phyloP scores from a whole-genome alignment of 176 grass and related monocot species.

The Ensete glaucum region DNA sequence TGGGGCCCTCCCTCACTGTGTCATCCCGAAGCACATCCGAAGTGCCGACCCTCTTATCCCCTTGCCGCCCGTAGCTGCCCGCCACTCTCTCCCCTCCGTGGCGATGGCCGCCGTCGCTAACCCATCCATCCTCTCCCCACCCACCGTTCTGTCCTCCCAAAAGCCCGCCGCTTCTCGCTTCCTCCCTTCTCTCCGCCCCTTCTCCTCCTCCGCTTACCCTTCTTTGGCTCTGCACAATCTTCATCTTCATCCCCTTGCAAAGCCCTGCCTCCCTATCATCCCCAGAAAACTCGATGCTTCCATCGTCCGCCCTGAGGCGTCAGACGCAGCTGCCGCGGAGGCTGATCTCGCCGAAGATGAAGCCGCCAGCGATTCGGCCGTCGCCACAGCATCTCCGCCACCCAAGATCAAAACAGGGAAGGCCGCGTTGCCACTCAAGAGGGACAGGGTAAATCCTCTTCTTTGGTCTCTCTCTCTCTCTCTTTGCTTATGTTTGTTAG shows the following conservation, averaged over 20 bases:
- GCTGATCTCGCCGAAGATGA: slow-evolving; percentile 28
- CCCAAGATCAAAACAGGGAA: slow-evolving; percentile 72
- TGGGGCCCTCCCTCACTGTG: no score
- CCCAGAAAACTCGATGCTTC: slow-evolving; percentile 27
- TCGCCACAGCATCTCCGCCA: slow-evolving; percentile 30
- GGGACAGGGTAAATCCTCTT: slow-evolving; percentile 54
- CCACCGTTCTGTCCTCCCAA: neutral
- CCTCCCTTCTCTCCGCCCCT: slow-evolving; percentile 22
- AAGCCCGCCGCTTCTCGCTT: slow-evolving; percentile 23
- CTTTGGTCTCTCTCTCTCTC: neutral
- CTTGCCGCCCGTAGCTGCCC: slow-evolving; percentile 28
- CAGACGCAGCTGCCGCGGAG: slow-evolving; percentile 41
- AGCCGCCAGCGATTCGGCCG: slow-evolving; percentile 23
- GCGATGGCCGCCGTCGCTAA: neutral
- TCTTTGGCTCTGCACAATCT: slow-evolving; percentile 18
- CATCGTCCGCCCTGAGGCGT: slow-evolving; percentile 30
- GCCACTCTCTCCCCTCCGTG: slow-evolving; percentile 10
- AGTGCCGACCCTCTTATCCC: slow-evolving; percentile 8
- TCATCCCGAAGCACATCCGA: neutral
- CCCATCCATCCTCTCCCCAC: neutral
- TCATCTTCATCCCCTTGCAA: slow-evolving; percentile 20
- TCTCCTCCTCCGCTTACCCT: slow-evolving; percentile 31
- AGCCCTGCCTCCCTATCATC: slow-evolving; percentile 34
- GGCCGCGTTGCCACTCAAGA: slow-evolving; percentile 82
- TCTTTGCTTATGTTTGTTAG: neutral